Evolutionary conservation across 768 basidiomycete species (phyloP).

Genomic region (Boletus patriciae): DNA sequence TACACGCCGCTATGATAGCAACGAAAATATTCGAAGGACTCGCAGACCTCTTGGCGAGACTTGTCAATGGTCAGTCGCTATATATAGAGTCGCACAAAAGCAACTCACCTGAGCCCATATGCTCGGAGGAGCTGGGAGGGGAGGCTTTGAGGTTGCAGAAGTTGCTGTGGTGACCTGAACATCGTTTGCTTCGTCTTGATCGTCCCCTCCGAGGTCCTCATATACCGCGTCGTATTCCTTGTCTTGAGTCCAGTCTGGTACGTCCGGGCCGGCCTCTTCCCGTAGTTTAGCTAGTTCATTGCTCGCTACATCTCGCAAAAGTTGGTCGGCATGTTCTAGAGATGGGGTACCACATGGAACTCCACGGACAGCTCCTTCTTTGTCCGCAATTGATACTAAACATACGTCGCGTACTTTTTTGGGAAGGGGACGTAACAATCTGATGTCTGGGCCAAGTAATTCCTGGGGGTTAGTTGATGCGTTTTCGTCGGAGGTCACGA

Average conservation of each 20-base stretch:
- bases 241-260: conserved; percentile 29
- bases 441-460: conserved; percentile 16
- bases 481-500: neutral
- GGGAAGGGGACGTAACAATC: conserved; percentile 25
- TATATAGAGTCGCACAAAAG: neutral
- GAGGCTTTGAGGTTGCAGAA: conserved; percentile 12
- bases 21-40: conserved; percentile 64
- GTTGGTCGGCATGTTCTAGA: conserved; percentile 17
- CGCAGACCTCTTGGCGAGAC: conserved; percentile 86
- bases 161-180: conserved; percentile 16
- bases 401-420: conserved; percentile 7
- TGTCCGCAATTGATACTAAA: neutral
- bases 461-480: conserved; percentile 6
- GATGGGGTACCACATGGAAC: conserved; percentile 2
- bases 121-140: conserved; percentile 32
- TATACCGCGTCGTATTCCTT: conserved; percentile 19
- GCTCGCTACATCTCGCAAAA: conserved; percentile 18
- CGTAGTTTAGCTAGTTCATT: conserved; percentile 9
- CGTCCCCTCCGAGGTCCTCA: conserved; percentile 3
- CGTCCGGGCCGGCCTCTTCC: conserved; percentile 6
- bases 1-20: conserved; percentile 85
- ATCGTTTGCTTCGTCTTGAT: conserved; percentile 10
- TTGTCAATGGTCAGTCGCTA: conserved; percentile 28
- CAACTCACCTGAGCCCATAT: conserved; percentile 47
- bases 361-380: neutral